phyloP scores from a whole-genome alignment of 2,329 filamentous ascomycete genomes.

The Phaeophleospora eucalypticola region DNA sequence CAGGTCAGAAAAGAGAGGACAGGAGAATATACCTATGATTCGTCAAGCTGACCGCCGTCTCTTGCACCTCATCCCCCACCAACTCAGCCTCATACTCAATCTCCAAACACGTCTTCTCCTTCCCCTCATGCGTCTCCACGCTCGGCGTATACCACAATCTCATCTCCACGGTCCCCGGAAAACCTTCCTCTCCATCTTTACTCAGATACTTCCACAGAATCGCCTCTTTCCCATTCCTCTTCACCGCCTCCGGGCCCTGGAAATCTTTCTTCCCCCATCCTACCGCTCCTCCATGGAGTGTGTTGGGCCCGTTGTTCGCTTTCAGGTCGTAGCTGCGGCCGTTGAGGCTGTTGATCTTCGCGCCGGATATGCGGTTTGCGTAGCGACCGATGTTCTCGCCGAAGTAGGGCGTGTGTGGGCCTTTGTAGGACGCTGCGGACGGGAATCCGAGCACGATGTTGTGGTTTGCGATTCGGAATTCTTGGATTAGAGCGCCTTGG shows the following conservation, averaged over 20 bases:
- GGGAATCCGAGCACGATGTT: constrained; percentile 91
- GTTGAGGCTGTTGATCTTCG: constrained; percentile 69
- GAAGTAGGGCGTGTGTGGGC: constrained; percentile 75
- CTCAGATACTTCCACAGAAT: constrained; percentile 55
- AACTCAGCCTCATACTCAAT: constrained; percentile 90
- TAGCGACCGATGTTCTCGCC: constrained; percentile 87
- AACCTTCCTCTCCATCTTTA: constrained; percentile 81
- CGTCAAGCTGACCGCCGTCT: constrained; percentile 88
- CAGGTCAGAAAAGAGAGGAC: constrained; percentile 16
- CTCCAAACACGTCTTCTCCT: constrained; percentile 66
- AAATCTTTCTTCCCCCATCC: constrained; percentile 83
- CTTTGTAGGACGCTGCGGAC: constrained; percentile 67
- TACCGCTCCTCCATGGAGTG: constrained; percentile 49
- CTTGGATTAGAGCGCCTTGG: constrained; percentile 74
- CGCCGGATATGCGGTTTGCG: constrained; percentile 74
- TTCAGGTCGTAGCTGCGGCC: constrained; percentile 64
- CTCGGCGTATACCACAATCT: constrained; percentile 74
- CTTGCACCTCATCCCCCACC: constrained; percentile 67
- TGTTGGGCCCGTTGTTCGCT: constrained; percentile 74
- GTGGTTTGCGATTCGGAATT: constrained; percentile 68
- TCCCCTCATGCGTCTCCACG: constrained; percentile 58
- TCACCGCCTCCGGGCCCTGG: constrained; percentile 62
- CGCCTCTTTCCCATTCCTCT: constrained; percentile 44
- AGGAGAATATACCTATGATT: constrained; percentile 76
- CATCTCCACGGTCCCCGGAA: constrained; percentile 77